Base-by-base conservation (phyloP, 352 stramenopile genomes). In the Globisporangium cederbergense region DNA sequence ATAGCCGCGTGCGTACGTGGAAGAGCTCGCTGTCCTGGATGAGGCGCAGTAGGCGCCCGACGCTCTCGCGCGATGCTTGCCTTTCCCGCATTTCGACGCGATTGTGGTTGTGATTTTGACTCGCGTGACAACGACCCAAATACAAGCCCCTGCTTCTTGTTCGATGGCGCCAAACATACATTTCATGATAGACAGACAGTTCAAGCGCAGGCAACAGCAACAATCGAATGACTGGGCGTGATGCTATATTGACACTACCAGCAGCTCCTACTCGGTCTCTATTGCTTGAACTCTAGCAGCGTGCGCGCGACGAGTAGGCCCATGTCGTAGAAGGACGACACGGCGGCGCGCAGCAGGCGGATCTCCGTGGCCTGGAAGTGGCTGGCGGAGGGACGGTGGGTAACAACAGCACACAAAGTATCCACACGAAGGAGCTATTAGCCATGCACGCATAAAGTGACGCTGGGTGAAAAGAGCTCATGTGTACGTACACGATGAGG, bases 271-370 rank as follows among this genome's bases (percentile, higher is more conserved):
- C 4, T n/a, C n/a, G 5, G 13, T 49, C 43, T 76, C 72, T 78
- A 88, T 78, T 91, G 80, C 62, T 94, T 92, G 63, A 96, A 96
- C 69, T 96, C 87, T 46, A 96, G 75, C 57, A 94, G 74, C 58
- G 84, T 92, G 25, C 85, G 82, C 22, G 83, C 68, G 16, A 87
- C 72, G 52, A 96, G 71, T 43, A 92, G 67, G 30, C 78, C 76
- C 85, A 96, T 96, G 57, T 96, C 87, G 65, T 94, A 96, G 65
- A 92, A 96, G 9, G 87, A 96, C 30, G 85, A 91, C 47, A 93
- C 87, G 4, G 87, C 87, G 20, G 86, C 87, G 56, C 87, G 87
- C 63, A 96, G 72, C 62, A 96, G 69, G 56, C 87, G 85, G 59
- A 93, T 87, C 67, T 96, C 87, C 52, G 81, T 92, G 30, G 87